These are phyloP conservation scores for Malassezia yamatoensis DNA, from an alignment of 1,284 basidiomycete genomes.

Conservation along the genomic window DNA sequence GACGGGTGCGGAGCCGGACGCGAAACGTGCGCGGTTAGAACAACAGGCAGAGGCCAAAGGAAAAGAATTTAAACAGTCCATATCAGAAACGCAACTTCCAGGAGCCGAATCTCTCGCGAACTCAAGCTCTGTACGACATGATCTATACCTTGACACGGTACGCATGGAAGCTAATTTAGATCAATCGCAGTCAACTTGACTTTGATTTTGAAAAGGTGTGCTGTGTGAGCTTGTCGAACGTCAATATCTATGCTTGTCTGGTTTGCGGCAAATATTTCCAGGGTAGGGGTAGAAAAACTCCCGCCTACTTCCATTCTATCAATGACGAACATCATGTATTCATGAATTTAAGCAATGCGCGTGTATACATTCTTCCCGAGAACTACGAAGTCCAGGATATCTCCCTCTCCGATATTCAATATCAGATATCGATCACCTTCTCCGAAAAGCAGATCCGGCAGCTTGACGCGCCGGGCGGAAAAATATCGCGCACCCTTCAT, in stretches of 20 bases:
- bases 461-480: slow-evolving; percentile 53
- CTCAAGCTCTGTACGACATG: slow-evolving; percentile 41
- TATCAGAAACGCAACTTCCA: no score
- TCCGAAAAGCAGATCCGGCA: slow-evolving; percentile 52
- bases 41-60: no score
- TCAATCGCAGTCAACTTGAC: slow-evolving; percentile 58
- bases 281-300: slow-evolving; percentile 80
- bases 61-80: no score
- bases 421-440: slow-evolving; percentile 78
- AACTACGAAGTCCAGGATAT: slow-evolving; percentile 91
- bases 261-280: slow-evolving; percentile 99
- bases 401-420: slow-evolving; percentile 84
- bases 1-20: no score
- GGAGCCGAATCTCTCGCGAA: no score
- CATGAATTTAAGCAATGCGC: slow-evolving; percentile 83
- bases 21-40: no score
- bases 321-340: slow-evolving; percentile 97
- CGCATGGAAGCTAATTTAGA: slow-evolving; percentile 14
- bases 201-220: slow-evolving; percentile 99
- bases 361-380: slow-evolving; percentile 96
- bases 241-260: slow-evolving; percentile 94
- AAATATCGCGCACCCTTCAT: slow-evolving; percentile 56
- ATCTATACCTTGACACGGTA: slow-evolving; percentile 83
- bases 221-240: slow-evolving; percentile 87
- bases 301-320: slow-evolving; percentile 92